Base-by-base conservation (phyloP, 352 stramenopile genomes). In the Phytopythium sindhum region DNA sequence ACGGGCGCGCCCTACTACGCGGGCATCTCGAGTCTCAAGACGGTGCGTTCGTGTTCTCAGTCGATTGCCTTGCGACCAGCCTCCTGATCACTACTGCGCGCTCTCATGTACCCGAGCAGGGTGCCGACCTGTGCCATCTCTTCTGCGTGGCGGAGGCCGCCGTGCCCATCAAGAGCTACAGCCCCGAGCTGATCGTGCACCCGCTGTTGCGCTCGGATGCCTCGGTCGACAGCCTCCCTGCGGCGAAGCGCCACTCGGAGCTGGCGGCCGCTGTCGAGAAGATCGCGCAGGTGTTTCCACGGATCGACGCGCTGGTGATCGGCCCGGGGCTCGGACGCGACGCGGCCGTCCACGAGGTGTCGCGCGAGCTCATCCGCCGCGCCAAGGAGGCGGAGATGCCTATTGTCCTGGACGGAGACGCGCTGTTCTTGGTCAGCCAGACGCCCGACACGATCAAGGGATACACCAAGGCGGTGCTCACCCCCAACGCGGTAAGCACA, bases 141-240 rank as follows among this genome's bases (percentile, higher is more conserved):
- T 98, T 99, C 63, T 98, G 93, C 67, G 92, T 96, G 5, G 67
- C 95, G 53, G 91, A 98, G 64, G 97, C 97, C 0, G 77, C 91
- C n/a, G 75, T 97, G 24, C 93, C 97, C 5, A 98, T 99, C 77
- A 99, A 99, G 74, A 97, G 85, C 65, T 99, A 99, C 80, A 98
- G 88, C 63, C 96, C 97, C 0, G 97, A 99, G 76, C 83, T 99
- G 24, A 99, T 99, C 74, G 97, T 98, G 21, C 87, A 96, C 29
- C 87, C 87, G 51, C 66, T 92, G 14, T 69, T 96, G 53, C 78
- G 67, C n/a, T 90, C 81, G 14, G 84, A 90, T 33, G 67, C 65
- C 21, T 78, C 76, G 0, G 28, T 81, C 0, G 31, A 58, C 0
- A 23, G 12, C 0, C 48, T 74, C 2, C 0, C 50, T 5, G n/a